phyloP scores from a whole-genome alignment of 1,284 basidiomycete species.

The Leccinum pachyderme region DNA sequence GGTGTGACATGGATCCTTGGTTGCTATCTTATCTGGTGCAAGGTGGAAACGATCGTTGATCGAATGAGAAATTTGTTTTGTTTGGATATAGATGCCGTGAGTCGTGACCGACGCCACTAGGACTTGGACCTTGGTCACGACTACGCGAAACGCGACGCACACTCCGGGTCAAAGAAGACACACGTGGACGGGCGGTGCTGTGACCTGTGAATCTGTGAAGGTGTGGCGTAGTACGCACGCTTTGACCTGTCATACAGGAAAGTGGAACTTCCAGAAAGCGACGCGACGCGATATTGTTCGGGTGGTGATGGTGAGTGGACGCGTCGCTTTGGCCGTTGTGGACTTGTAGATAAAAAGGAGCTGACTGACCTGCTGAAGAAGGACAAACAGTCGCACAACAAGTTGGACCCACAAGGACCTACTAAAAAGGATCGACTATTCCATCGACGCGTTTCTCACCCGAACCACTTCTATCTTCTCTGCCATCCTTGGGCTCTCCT shows the following conservation, averaged over 20 bases:
- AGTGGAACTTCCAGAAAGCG: not conserved
- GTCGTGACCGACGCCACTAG: not conserved
- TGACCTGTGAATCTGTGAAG: not conserved
- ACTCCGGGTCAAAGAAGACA: not conserved
- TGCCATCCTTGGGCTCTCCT: conserved; percentile 7
- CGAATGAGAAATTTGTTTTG: not conserved
- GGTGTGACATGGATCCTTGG: not conserved
- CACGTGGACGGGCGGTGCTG: not conserved
- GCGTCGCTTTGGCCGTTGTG: conserved; percentile 13
- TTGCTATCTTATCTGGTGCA: not conserved
- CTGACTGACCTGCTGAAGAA: conserved; percentile 1
- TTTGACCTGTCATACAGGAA: conserved; percentile 14
- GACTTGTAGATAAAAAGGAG: conserved; percentile 5
- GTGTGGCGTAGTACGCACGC: not conserved
- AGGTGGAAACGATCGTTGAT: not conserved
- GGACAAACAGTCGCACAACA: conserved; percentile 34
- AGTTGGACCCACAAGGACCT: conserved; percentile 35
- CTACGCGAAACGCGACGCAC: not conserved
- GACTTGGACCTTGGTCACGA: not conserved
- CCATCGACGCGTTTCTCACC: conserved; percentile 27
- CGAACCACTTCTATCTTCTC: conserved; percentile 19
- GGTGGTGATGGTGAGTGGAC: conserved; percentile 21
- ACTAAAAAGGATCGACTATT: conserved; percentile 30
- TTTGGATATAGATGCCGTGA: not conserved
- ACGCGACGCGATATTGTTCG: not conserved